Percentiles rank a stretch among this genome's conserved stretches.
Conservation (phyloP, 2,329 filamentous ascomycete genomes). For the Acephala macrosclerotiorum region DNA sequence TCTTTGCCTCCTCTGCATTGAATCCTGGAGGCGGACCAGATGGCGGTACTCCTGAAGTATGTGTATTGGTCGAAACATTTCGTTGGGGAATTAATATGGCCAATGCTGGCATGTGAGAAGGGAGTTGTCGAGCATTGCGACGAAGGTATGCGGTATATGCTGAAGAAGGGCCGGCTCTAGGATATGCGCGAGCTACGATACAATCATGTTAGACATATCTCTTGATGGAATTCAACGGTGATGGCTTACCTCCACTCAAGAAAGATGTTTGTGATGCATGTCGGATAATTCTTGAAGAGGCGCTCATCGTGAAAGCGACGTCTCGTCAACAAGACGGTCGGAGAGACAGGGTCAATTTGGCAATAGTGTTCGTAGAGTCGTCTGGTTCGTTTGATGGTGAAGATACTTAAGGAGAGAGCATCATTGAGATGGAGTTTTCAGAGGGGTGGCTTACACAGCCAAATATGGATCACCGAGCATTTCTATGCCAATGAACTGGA, state of each 20-base stretch:
- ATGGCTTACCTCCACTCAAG: slow-evolving; percentile 38
- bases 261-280: slow-evolving; percentile 44
- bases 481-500: slow-evolving; percentile 1
- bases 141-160: slow-evolving; percentile 43
- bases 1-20: slow-evolving; percentile 73
- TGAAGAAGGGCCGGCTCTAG: slow-evolving; percentile 41
- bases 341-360: slow-evolving; percentile 6
- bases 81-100: slow-evolving; percentile 65
- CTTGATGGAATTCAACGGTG: not conserved
- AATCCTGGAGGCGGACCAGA: slow-evolving; percentile 73
- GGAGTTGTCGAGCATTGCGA: slow-evolving; percentile 43
- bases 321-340: slow-evolving; percentile 30
- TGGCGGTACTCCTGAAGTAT: slow-evolving; percentile 53
- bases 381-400: slow-evolving; percentile 15
- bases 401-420: slow-evolving; percentile 26
- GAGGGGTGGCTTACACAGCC: slow-evolving; percentile 30
- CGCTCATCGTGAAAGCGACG: slow-evolving; percentile 41
- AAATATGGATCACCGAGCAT: slow-evolving; percentile 11
- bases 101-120: slow-evolving; percentile 52
- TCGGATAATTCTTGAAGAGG: slow-evolving; percentile 46
- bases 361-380: slow-evolving; percentile 13
- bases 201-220: slow-evolving; percentile 19
- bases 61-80: slow-evolving; percentile 65
- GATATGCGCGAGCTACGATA: slow-evolving; percentile 41
- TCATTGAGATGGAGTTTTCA: slow-evolving; percentile 25